phyloP scores from a whole-genome alignment of 768 basidiomycete species.

The Hericium rajendrae region DNA sequence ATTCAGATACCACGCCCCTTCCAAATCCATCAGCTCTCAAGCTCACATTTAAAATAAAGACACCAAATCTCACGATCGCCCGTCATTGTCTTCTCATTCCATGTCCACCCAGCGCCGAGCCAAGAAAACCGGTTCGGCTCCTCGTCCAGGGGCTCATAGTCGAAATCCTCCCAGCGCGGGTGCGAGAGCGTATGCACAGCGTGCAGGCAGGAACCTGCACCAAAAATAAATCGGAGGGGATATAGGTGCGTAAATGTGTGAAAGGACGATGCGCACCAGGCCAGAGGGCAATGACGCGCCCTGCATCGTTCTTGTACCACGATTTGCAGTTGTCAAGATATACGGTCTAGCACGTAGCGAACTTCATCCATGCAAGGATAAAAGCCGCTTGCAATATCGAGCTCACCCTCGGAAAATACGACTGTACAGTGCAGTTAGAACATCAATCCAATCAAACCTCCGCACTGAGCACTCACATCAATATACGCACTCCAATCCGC shows the following conservation, averaged over 20 bases:
- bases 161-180: conserved; percentile 22
- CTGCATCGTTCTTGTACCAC: conserved; percentile 21
- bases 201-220: conserved; percentile 8
- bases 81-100: conserved; percentile 13
- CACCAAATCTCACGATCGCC: conserved; percentile 7
- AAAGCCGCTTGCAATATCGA: not conserved
- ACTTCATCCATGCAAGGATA: not conserved
- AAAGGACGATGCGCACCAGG: conserved; percentile 5
- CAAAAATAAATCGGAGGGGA: not conserved
- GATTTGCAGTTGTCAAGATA: conserved; percentile 17
- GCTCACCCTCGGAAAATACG: conserved; percentile 9
- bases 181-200: conserved; percentile 8
- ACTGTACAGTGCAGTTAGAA: not conserved
- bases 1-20: conserved; percentile 16
- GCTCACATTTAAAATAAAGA: not conserved
- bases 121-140: conserved; percentile 16
- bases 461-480: not conserved
- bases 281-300: conserved; percentile 21
- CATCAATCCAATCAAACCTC: not conserved
- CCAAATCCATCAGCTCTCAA: not conserved
- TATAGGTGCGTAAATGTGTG: not conserved
- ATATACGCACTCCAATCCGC: conserved; percentile 21
- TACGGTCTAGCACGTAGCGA: conserved; percentile 9
- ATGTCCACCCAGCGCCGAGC: conserved; percentile 21
- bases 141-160: conserved; percentile 9